These are phyloP conservation scores for Ogataea degrootiae DNA, from an alignment of 805 yeast genomes.

Conservation along the genomic window DNA sequence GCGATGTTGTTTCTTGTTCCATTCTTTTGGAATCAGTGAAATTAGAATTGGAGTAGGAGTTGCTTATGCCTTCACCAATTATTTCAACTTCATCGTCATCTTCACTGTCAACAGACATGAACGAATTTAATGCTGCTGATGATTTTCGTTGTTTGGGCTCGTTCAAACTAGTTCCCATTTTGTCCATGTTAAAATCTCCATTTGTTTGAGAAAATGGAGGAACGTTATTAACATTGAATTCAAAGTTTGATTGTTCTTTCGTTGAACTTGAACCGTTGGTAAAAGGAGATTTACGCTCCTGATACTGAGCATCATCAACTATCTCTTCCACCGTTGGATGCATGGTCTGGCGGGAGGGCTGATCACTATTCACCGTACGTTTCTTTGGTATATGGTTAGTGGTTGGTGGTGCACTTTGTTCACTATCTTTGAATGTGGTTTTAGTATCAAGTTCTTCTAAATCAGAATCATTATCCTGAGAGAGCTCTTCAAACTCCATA, in stretches of 20 bases:
- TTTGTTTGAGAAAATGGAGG: conserved; percentile 29
- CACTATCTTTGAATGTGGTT: not conserved
- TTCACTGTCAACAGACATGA: not conserved
- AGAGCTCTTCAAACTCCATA: not conserved
- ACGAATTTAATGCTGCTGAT: too few relatives aligned
- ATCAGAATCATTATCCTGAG: conserved; percentile 1
- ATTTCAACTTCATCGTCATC: not conserved
- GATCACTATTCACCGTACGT: too few relatives aligned
- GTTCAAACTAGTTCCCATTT: conserved; percentile 18
- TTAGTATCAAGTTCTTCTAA: not conserved
- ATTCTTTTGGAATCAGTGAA: not conserved
- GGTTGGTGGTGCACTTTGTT: not conserved
- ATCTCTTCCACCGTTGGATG: too few relatives aligned
- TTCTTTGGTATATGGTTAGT: not conserved
- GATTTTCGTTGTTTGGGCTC: conserved; percentile 1
- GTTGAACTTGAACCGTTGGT: not conserved
- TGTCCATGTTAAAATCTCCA: conserved; percentile 27
- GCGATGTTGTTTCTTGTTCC: too few relatives aligned
- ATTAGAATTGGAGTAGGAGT: too few relatives aligned
- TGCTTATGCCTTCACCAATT: too few relatives aligned
- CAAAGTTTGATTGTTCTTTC: conserved; percentile 1
- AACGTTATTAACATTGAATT: conserved; percentile 13
- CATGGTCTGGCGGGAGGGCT: too few relatives aligned
- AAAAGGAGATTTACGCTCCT: not conserved
- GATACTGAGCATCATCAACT: not conserved